Evolutionary conservation across 2,329 filamentous ascomycete genomes (phyloP).

Genomic region (Alternaria incomplexa): DNA sequence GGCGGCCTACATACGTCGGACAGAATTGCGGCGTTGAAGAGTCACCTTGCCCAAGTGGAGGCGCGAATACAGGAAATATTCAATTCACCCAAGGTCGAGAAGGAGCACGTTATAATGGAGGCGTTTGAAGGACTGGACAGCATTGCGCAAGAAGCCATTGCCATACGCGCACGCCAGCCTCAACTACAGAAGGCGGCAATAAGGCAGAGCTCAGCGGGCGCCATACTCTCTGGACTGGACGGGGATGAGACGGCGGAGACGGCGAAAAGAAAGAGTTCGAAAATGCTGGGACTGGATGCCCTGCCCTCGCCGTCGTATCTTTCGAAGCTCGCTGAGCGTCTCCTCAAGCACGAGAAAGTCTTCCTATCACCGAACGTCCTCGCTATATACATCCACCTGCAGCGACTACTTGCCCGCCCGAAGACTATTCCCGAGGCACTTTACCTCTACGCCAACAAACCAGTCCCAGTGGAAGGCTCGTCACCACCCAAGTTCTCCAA

Average conservation of each 20-base stretch:
- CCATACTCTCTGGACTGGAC: slow-evolving; percentile 40
- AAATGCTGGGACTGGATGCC: slow-evolving; percentile 22
- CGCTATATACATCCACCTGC: slow-evolving; percentile 75
- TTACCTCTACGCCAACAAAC: slow-evolving; percentile 82
- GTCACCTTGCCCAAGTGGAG: slow-evolving; percentile 33
- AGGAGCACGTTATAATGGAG: slow-evolving; percentile 26
- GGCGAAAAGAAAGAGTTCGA: slow-evolving; percentile 11
- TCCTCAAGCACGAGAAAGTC: slow-evolving; percentile 76
- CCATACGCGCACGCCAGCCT: slow-evolving; percentile 35
- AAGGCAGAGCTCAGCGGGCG: slow-evolving; percentile 41
- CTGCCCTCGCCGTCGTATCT: slow-evolving; percentile 49
- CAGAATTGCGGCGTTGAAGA: slow-evolving; percentile 27
- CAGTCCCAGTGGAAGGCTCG: slow-evolving; percentile 67
- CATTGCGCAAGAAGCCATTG: slow-evolving; percentile 36
- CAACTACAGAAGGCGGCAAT: slow-evolving; percentile 27
- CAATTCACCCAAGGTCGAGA: slow-evolving; percentile 36
- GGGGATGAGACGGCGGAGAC: slow-evolving; percentile 22
- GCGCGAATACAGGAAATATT: slow-evolving; percentile 33
- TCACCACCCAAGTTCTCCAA: slow-evolving; percentile 50
- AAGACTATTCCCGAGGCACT: slow-evolving; percentile 81
- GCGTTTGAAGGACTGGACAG: slow-evolving; percentile 30
- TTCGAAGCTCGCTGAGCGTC: slow-evolving; percentile 66
- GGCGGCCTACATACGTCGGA: slow-evolving; percentile 22
- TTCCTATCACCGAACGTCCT: slow-evolving; percentile 79
- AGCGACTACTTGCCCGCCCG: slow-evolving; percentile 73